Base-by-base conservation (phyloP, 108 stramenopile genomes). In the Skeletonema marinoi region DNA sequence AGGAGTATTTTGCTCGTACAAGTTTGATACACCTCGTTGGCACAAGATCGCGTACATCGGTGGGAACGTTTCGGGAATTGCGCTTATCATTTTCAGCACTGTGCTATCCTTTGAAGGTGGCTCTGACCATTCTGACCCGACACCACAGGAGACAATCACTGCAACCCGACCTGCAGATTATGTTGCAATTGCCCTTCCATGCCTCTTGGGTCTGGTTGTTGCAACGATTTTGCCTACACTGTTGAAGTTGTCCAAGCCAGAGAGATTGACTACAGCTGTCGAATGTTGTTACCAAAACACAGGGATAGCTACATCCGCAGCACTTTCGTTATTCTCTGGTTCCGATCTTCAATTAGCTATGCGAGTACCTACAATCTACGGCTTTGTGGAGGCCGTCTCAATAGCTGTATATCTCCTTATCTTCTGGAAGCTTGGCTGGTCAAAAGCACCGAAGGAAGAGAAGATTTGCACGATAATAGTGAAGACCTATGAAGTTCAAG, bases 231-330 rank as follows among this genome's bases (percentile, higher is more conserved):
- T 81, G 9, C 21, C 75, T 42, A 71, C 69, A 12, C 10, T 44
- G 21, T 56, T 65, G 9, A 25, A 32, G 5, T 32, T 81, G 13
- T 36, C 66, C 8, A 46, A 41, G 38, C 80, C 80, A 5, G 80
- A 76, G 29, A 41, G 75, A 4, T 8, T 70, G 0, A 71, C 80
- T 3, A 76, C 75, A 2, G 74, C 80, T 1, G 75, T 81, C 5
- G 80, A 81, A 35, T 81, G 80, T 13, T 69, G 68, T 19, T 81
- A 81, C 21, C 80, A 81, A 65, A 81, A 81, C 17, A 75, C 80
- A 17, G 80, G 75, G 2, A 81, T 81, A 60, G 80, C 80, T 14
- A 81, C 80, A 13, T 64, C 70, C 8, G 80, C 75, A 19, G 80
- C 80, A 0, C 58, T 81, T 2, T 46, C 66, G 21, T 64, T 81